phyloP scores from a whole-genome alignment of 305 asterid genomes.

The Fraxinus sp. region DNA sequence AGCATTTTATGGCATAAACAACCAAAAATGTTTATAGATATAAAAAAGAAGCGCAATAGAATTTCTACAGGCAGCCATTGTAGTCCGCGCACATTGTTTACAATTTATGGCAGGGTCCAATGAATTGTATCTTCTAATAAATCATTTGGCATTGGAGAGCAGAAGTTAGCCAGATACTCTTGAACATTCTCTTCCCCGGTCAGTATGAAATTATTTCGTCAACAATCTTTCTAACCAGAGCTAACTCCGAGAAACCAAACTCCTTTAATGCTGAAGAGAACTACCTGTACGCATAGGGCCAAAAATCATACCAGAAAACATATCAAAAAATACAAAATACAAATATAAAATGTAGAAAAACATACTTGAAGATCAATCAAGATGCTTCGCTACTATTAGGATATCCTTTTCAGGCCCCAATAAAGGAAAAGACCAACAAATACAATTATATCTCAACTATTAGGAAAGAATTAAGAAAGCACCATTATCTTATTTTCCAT shows the following conservation, averaged over 20 bases:
- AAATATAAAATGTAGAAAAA: not conserved
- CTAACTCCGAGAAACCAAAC: not conserved
- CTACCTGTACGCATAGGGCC: not conserved
- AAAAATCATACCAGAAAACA: not conserved
- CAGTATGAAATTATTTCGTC: not conserved
- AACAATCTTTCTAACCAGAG: not conserved
- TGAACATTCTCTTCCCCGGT: not conserved
- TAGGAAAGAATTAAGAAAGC: not conserved
- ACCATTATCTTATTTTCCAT: not conserved
- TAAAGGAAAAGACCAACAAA: not conserved
- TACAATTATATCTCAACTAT: not conserved
- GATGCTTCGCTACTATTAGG: not conserved
- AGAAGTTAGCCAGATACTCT: not conserved
- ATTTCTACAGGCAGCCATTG: not conserved
- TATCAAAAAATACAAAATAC: not conserved
- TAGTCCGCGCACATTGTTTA: not conserved
- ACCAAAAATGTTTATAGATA: not conserved
- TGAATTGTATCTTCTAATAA: not conserved
- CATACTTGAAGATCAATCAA: not conserved
- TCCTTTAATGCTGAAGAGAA: not conserved
- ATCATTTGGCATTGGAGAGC: not conserved
- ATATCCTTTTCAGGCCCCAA: not conserved
- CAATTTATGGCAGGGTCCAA: not conserved
- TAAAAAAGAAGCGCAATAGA: not conserved
- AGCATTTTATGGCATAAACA: not conserved